Base-by-base conservation (phyloP, 192 early-diverging fungal species). In the Linnemannia elongata region DNA sequence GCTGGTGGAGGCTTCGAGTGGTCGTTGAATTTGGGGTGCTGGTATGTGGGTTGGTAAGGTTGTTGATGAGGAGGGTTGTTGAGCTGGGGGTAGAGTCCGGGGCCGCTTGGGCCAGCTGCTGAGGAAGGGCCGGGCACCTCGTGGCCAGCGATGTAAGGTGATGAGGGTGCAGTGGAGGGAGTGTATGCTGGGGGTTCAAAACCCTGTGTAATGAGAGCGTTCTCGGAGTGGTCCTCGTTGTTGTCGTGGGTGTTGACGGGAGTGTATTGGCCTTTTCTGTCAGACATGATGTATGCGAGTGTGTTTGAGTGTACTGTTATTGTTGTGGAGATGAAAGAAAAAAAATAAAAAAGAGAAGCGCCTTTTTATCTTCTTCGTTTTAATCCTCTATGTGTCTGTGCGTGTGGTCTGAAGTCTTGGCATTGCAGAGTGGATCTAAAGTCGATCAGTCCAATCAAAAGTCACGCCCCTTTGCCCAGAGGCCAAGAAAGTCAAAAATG, bases 131-230 rank as follows among this genome's bases (percentile, higher is more conserved):
- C 30, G 71, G 42, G 24, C 54, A 66, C 72, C 13, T 81, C 72
- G 35, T 87, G 69, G 41, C 76, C 33, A 27, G 75, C 18, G 45
- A 86, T 80, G 70, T 44, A 80, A 1, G 85, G 85, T 33, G 85
- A 87, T 6, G 75, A 78, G 5, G 79, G 79, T 6, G 85, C 80
- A 2, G 84, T 81, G 4, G 85, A 87, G 22, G 85, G 85, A 5
- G 85, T 87, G 68, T 87, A 87, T 47, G 85, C 75, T 33, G 85
- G 85, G 52, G 85, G 85, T 27, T 81, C 79, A 41, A 76, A 82
- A 20, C 36, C 80, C 38, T 82, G 80, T 1, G 74, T 57, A 36
- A 82, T 52, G 38, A 82, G 78, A 1, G 18, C 12, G 49, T 52
- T 76, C 55, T 76, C 55, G 38, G 70, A 15, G 7, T 44, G 30